These are phyloP conservation scores for Purpureocillium lavendulum DNA, from an alignment of 2,329 filamentous ascomycete species.

Conservation along the genomic window DNA sequence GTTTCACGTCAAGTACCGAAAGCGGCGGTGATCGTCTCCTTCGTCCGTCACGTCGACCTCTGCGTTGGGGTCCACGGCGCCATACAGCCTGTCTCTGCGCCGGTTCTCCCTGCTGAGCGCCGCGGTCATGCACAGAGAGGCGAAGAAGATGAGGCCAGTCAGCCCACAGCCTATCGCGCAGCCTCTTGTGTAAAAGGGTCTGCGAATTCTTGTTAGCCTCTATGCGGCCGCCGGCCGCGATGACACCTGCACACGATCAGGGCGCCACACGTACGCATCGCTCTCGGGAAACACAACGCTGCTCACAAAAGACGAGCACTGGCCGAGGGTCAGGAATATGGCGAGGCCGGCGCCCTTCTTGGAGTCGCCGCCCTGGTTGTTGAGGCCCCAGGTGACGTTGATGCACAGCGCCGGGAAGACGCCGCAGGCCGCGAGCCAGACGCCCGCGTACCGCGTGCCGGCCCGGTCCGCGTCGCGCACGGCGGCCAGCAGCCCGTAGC, in stretches of 20 bases:
- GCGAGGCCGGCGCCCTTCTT: slow-evolving; percentile 15
- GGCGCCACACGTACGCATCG: slow-evolving; percentile 11
- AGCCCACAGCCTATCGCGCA: slow-evolving; percentile 11
- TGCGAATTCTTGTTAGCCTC: not conserved
- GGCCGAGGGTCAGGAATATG: slow-evolving; percentile 15
- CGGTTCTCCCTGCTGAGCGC: slow-evolving; percentile 9
- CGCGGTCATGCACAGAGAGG: slow-evolving; percentile 8
- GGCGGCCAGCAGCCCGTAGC: slow-evolving; percentile 19
- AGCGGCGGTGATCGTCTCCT: slow-evolving; percentile 9
- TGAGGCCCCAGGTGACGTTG: slow-evolving; percentile 21
- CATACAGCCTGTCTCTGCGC: slow-evolving; percentile 7
- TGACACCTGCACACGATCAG: too few relatives aligned
- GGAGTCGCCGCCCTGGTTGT: slow-evolving; percentile 20
- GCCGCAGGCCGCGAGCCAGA: slow-evolving; percentile 26
- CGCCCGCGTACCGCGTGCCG: slow-evolving; percentile 24
- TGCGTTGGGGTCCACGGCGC: slow-evolving; percentile 2
- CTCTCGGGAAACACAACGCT: slow-evolving; percentile 14
- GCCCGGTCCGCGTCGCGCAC: slow-evolving; percentile 9
- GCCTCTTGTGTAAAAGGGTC: slow-evolving; percentile 10
- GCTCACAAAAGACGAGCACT: slow-evolving; percentile 20
- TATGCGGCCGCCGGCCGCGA: too few relatives aligned
- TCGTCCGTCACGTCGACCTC: slow-evolving; percentile 9
- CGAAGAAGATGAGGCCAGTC: slow-evolving; percentile 7
- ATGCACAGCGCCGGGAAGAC: slow-evolving; percentile 17
- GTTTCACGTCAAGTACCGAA: slow-evolving; percentile 12